These are phyloP conservation scores for Mikania micrantha DNA, from an alignment of 129 eudicot species.

Conservation along the genomic window DNA sequence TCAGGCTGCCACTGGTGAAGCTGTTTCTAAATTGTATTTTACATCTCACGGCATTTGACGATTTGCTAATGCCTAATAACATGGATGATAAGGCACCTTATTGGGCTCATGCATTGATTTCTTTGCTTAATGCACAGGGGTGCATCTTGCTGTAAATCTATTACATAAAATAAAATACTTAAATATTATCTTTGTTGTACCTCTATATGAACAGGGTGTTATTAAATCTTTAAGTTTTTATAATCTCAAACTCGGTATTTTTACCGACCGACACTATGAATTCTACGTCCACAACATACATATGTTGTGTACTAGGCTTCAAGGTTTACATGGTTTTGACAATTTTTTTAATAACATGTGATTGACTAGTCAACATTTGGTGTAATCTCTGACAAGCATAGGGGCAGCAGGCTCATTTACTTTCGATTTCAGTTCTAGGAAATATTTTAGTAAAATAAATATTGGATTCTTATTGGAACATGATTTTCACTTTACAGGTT, in stretches of 20 bases:
- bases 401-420: not conserved
- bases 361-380: slow-evolving; percentile 2
- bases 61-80: slow-evolving; percentile 5
- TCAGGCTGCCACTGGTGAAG: slow-evolving; percentile 7
- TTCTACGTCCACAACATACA: not conserved
- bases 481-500: slow-evolving; percentile 39
- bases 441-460: not conserved
- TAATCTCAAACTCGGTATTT: not conserved
- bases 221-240: not conserved
- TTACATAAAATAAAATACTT: not conserved
- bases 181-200: not conserved
- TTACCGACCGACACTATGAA: not conserved
- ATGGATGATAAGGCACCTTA: slow-evolving; percentile 1
- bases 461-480: not conserved
- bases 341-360: not conserved
- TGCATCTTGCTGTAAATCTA: slow-evolving; percentile 5
- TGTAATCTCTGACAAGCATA: not conserved
- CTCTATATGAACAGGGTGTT: not conserved
- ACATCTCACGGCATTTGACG: not conserved
- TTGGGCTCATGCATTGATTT: not conserved
- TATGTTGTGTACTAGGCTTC: not conserved
- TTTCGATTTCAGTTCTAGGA: slow-evolving; percentile 12
- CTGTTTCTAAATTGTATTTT: not conserved
- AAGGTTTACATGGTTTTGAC: not conserved
- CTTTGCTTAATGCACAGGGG: not conserved